These are phyloP conservation scores for Plasmodium sp. DNA, from an alignment of 169 alveolate genomes.

Conservation along the genomic window DNA sequence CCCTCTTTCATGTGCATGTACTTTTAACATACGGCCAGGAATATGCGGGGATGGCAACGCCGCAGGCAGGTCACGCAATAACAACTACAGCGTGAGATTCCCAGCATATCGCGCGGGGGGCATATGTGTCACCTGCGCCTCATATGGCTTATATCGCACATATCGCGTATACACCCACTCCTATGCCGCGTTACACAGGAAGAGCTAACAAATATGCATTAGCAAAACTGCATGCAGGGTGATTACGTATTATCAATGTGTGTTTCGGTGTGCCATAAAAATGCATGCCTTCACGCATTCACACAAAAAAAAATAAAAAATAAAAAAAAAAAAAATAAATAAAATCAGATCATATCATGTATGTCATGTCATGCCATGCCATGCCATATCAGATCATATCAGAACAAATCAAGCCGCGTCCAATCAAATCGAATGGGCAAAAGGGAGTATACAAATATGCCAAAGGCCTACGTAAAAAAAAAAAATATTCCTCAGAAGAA, in stretches of 20 bases:
- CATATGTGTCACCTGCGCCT: not conserved
- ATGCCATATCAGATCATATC: not conserved
- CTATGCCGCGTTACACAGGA: not conserved
- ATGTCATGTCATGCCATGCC: not conserved
- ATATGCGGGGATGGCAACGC: not conserved
- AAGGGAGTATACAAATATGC: not conserved
- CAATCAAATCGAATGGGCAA: not conserved
- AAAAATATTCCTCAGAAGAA: not conserved
- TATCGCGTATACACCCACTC: not conserved
- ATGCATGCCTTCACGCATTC: constrained; percentile 14
- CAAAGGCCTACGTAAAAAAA: not conserved
- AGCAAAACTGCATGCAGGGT: constrained; percentile 46
- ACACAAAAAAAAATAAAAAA: not conserved
- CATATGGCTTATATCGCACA: not conserved
- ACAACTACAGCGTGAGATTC: not conserved
- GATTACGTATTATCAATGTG: constrained; percentile 21
- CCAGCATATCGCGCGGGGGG: not conserved
- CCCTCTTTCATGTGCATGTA: constrained; percentile 69
- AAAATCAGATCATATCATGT: not conserved
- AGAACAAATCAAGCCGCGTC: not conserved
- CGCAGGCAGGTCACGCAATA: not conserved
- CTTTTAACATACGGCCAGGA: constrained; percentile 25
- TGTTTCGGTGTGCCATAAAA: constrained; percentile 58
- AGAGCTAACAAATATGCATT: not conserved
- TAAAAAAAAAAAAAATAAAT: not conserved